These are phyloP conservation scores for Luvunga scandens DNA, from an alignment of 345 rosid genomes.

Conservation along the genomic window DNA sequence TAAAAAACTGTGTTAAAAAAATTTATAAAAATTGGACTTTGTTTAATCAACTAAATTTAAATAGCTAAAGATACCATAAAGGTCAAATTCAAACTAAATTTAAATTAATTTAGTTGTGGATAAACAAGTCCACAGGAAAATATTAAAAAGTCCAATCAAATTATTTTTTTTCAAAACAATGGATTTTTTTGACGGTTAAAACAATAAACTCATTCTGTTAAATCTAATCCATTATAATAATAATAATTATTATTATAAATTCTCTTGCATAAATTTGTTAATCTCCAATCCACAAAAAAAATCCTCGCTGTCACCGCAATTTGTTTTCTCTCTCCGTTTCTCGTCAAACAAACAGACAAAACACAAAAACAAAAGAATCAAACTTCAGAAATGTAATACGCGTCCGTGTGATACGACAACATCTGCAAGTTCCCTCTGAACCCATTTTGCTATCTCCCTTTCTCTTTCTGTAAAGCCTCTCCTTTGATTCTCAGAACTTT, in stretches of 20 bases:
- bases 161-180: not conserved
- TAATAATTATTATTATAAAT: not conserved
- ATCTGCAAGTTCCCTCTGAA: not conserved
- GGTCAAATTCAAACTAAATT: not conserved
- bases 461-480: not conserved
- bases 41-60: not conserved
- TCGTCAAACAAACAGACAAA: conserved; percentile 13
- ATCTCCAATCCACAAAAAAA: not conserved
- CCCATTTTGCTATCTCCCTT: not conserved
- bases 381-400: conserved; percentile 1
- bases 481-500: not conserved
- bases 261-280: not conserved
- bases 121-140: not conserved
- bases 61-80: not conserved
- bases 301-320: not conserved
- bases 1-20: too few relatives aligned
- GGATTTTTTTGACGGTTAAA: not conserved
- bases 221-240: not conserved
- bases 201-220: not conserved
- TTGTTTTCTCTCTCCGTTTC: not conserved
- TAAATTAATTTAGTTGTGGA: not conserved
- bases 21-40: too few relatives aligned
- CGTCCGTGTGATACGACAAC: not conserved
- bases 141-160: not conserved
- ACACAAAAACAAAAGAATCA: not conserved